Evolutionary conservation across 768 basidiomycete species (phyloP).

Genomic region (Imleria badia): DNA sequence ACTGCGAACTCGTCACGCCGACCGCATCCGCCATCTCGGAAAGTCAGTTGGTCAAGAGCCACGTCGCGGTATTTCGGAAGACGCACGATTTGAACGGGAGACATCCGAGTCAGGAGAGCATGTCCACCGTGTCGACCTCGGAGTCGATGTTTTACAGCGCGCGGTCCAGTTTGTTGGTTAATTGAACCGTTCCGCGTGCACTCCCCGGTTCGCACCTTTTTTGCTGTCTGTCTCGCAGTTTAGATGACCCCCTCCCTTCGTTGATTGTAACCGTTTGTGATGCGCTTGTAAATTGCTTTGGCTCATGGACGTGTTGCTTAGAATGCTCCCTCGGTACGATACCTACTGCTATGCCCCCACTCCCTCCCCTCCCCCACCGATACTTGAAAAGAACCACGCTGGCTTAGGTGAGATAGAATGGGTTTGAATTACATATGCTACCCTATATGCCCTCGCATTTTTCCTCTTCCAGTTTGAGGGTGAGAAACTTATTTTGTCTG

Average conservation of each 20-base stretch:
- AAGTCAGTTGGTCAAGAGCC: conserved; percentile 6
- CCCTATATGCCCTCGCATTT: neutral
- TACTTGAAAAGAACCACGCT: neutral
- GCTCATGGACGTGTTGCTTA: neutral
- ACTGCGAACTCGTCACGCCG: neutral
- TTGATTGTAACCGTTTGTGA: conserved; percentile 1
- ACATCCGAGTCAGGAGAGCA: conserved; percentile 29
- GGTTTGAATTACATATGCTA: neutral
- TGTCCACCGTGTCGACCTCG: conserved; percentile 19
- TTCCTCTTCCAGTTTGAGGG: neutral
- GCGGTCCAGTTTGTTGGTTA: conserved; percentile 25
- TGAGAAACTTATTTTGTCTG: no score
- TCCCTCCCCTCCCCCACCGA: neutral
- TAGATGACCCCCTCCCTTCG: neutral
- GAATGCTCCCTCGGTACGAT: neutral
- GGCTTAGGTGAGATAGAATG: neutral
- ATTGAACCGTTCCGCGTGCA: neutral
- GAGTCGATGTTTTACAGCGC: conserved; percentile 33
- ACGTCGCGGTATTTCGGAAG: conserved; percentile 11
- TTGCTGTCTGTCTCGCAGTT: neutral
- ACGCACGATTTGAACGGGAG: conserved; percentile 1
- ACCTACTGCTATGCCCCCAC: conserved; percentile 1
- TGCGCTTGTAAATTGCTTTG: neutral
- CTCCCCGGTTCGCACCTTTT: neutral
- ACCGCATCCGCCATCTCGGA: neutral